These are phyloP conservation scores for Torulaspora microellipsoides DNA, from an alignment of 805 yeast genomes.

Conservation along the genomic window DNA sequence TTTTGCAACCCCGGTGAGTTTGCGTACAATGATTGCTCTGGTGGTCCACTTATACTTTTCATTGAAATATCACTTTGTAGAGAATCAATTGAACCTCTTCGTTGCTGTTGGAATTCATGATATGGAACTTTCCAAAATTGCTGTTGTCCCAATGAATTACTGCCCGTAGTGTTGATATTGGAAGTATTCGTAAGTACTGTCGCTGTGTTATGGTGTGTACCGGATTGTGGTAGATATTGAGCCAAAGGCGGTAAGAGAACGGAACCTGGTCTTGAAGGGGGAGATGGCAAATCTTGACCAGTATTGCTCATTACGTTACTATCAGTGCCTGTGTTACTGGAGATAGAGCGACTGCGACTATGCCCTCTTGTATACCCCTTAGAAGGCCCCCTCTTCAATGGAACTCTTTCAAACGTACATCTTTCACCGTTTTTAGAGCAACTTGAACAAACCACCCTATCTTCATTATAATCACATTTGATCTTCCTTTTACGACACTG, in stretches of 20 bases:
- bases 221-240: constrained; percentile 26
- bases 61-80: constrained; percentile 28
- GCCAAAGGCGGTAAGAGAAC: constrained; percentile 33
- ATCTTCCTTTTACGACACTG: constrained; percentile 72
- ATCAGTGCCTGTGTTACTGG: constrained; percentile 4
- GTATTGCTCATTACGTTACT: neutral
- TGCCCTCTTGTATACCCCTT: constrained; percentile 54
- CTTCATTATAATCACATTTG: constrained; percentile 58
- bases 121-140: constrained; percentile 37
- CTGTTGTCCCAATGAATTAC: constrained; percentile 21
- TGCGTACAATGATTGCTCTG: constrained; percentile 20
- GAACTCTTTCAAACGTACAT: constrained; percentile 67
- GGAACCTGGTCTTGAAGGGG: constrained; percentile 17
- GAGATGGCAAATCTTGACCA: constrained; percentile 8
- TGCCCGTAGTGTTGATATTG: neutral
- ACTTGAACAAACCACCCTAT: constrained; percentile 55
- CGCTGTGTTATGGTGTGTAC: neutral
- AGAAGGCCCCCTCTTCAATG: constrained; percentile 74
- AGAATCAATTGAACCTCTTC: constrained; percentile 33
- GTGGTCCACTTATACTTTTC: constrained; percentile 15
- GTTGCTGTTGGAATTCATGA: constrained; percentile 30
- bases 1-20: constrained; percentile 11
- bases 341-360: constrained; percentile 8
- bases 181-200: neutral
- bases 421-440: constrained; percentile 56